Percentiles rank a stretch among this genome's conserved stretches.
Evolutionary conservation across 805 yeast genomes (phyloP).

Genomic region (Pichia ethanolica): DNA sequence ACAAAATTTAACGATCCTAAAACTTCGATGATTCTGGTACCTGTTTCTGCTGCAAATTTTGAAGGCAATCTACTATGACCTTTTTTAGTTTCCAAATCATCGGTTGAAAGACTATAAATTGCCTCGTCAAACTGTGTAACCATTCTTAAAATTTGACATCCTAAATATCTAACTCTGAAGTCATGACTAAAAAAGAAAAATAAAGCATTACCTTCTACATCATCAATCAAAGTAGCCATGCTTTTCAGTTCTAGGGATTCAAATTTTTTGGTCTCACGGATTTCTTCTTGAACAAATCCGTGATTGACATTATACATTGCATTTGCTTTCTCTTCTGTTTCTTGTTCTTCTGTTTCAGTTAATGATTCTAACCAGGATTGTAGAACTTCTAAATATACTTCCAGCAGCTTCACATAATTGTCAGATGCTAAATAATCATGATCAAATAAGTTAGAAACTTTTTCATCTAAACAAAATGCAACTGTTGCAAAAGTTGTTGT

Average conservation of each 20-base stretch:
- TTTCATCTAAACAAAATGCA: constrained; percentile 72
- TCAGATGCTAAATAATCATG: constrained; percentile 52
- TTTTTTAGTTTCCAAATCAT: constrained; percentile 14
- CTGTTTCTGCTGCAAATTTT: constrained; percentile 71
- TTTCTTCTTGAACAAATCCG: constrained; percentile 30
- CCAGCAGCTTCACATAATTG: constrained; percentile 52
- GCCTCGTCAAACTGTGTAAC: constrained; percentile 87
- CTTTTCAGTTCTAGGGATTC: constrained; percentile 73
- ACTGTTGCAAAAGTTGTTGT: constrained; percentile 70
- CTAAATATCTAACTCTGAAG: constrained; percentile 62
- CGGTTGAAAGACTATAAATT: constrained; percentile 41
- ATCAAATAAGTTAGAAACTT: constrained; percentile 48
- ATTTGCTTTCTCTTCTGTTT: constrained; percentile 24
- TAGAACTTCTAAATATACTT: constrained; percentile 69
- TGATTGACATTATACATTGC: constrained; percentile 30
- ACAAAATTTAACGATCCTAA: constrained; percentile 64
- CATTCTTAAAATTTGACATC: constrained; percentile 64
- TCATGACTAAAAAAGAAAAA: constrained; percentile 90
- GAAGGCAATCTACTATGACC: constrained; percentile 53
- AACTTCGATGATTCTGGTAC: constrained; percentile 68
- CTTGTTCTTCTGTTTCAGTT: constrained; percentile 27
- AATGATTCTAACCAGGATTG: constrained; percentile 76
- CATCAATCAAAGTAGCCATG: constrained; percentile 81
- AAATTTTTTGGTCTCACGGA: constrained; percentile 37
- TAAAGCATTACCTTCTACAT: constrained; percentile 91